Base-by-base conservation (phyloP, 306 rosid species). In the Inga laurina region DNA sequence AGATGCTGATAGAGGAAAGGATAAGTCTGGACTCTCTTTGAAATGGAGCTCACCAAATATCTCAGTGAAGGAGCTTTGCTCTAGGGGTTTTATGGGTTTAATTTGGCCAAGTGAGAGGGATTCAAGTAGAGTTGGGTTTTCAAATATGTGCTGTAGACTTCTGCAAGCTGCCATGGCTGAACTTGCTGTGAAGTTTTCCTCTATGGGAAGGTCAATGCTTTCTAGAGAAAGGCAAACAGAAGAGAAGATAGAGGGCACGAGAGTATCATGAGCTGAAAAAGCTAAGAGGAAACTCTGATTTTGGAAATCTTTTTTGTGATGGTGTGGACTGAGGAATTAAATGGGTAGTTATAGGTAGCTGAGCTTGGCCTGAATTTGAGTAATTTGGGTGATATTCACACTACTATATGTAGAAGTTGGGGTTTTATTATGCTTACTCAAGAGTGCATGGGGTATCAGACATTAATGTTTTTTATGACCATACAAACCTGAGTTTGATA, bases 41-140 rank as follows among this genome's bases (percentile, higher is more conserved):
- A 90, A 92, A 87, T 91, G 89, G 72, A 94, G 94, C 69, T 91
- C 97, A 21, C 94, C 93, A 61, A 92, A 94, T 59, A 94, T 89
- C 86, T 92, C 97, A 4, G 93, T 86, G 76, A 88, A 88, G 4
- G 97, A 90, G 0, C 91, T 79, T 7, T 70, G 81, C 0, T 75
- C 51, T 5, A 43, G 66, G n/a, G 93, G 52, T 24, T 82, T 85
- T 37, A 84, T 39, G 11, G 91, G 85, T 72, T 87, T 83, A 34
- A 87, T 87, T 80, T 88, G 90, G 85, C 77, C 88, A 91, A 92
- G 83, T 34, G 92, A 85, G 80, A 93, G 86, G 81, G 95, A 76
- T 82, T 91, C 94, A 39, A 88, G 82, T 3, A 94, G 88, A 10
- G 88, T 81, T 3, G 92, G 85, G 32, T 83, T 90, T 65, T 93